Conservation (phyloP, 2,329 filamentous ascomycete genomes). For the Alternaria sp. region DNA sequence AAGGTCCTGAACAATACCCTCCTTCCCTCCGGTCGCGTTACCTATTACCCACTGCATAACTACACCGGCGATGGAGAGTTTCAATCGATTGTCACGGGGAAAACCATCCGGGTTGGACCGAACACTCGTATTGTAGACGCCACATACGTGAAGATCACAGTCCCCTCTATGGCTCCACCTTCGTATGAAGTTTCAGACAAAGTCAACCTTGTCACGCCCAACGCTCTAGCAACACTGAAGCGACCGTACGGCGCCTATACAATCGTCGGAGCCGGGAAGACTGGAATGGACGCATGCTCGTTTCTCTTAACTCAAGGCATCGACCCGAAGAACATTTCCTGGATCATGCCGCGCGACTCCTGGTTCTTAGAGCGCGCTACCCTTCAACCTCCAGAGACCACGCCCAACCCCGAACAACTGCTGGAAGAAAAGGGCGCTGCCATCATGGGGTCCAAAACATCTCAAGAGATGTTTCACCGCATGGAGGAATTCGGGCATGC, state of each 20-base stretch:
- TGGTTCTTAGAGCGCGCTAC: not conserved
- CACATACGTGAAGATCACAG: not conserved
- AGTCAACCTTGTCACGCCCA: not conserved
- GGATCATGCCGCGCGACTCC: not conserved
- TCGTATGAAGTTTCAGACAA: not conserved
- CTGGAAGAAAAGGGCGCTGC: not conserved
- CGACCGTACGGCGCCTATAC: not conserved
- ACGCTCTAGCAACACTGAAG: not conserved
- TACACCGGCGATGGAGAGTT: not conserved
- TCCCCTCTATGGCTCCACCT: not conserved
- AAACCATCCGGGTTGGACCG: not conserved
- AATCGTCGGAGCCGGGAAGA: not conserved
- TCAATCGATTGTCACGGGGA: not conserved
- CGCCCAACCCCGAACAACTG: not conserved
- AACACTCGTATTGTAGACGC: not conserved
- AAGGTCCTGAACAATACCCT: not conserved
- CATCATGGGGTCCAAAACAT: not conserved
- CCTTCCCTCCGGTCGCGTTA: not conserved
- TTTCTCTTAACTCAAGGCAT: not conserved
- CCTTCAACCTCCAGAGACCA: not conserved
- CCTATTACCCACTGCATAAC: not conserved
- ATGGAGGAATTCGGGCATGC: not conserved
- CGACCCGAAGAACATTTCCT: not conserved
- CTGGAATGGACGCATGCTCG: not conserved
- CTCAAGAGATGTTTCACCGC: not conserved